These are phyloP conservation scores for Ophidiomyces ophidiicola DNA, from an alignment of 2,329 filamentous ascomycete species.

Conservation along the genomic window DNA sequence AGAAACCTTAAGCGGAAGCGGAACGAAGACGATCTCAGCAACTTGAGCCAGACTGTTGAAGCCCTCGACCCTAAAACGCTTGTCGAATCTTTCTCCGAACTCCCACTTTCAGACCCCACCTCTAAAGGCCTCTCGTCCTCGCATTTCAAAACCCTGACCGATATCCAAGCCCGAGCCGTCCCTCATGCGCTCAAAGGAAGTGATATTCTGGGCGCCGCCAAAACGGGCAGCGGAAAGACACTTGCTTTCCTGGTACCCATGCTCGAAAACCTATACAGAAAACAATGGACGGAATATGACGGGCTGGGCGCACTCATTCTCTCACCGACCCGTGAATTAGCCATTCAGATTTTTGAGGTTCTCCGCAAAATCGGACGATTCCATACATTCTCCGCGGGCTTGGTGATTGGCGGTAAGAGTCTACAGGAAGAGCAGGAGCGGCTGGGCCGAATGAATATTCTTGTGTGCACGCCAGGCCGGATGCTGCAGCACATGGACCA, in stretches of 20 bases:
- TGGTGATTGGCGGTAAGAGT: slow-evolving; percentile 89
- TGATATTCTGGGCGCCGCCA: slow-evolving; percentile 88
- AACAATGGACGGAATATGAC: slow-evolving; percentile 80
- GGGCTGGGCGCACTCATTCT: slow-evolving; percentile 87
- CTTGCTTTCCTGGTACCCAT: slow-evolving; percentile 85
- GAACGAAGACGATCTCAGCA: slow-evolving; percentile 33
- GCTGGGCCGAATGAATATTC: slow-evolving; percentile 83
- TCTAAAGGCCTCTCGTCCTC: slow-evolving; percentile 66
- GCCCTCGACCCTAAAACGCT: slow-evolving; percentile 37
- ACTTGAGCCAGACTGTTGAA: slow-evolving; percentile 33
- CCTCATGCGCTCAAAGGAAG: slow-evolving; percentile 70
- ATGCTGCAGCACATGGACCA: slow-evolving; percentile 95
- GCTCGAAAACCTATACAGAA: slow-evolving; percentile 80
- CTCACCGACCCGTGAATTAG: slow-evolving; percentile 85
- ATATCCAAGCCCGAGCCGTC: slow-evolving; percentile 83
- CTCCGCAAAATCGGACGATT: slow-evolving; percentile 78
- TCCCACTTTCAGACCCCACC: slow-evolving; percentile 77
- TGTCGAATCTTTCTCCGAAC: slow-evolving; percentile 61
- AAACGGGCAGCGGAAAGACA: slow-evolving; percentile 92
- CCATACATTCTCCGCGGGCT: slow-evolving; percentile 79
- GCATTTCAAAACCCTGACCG: slow-evolving; percentile 81
- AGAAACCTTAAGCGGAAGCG: slow-evolving; percentile 36
- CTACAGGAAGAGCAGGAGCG: slow-evolving; percentile 77
- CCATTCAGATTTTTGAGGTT: slow-evolving; percentile 94
- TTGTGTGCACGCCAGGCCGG: slow-evolving; percentile 87